phyloP scores from a whole-genome alignment of 768 basidiomycete genomes.

The Collybiopsis confluens region DNA sequence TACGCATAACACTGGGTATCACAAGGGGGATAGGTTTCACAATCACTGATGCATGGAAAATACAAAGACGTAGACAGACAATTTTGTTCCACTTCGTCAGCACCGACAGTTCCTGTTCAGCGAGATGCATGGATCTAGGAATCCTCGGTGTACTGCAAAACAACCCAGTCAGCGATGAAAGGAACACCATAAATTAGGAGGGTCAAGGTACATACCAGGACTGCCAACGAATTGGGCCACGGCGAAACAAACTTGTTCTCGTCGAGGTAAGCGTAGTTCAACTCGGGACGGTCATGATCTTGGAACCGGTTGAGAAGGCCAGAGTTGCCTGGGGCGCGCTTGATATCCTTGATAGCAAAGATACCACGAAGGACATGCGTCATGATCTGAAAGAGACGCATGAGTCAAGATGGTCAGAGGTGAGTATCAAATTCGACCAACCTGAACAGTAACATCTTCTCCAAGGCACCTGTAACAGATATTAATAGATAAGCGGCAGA shows the following conservation, averaged over 20 bases:
- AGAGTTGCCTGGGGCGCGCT: constrained; percentile 65
- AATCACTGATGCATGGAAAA: no score
- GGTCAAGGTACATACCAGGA: constrained; percentile 38
- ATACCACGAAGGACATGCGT: constrained; percentile 62
- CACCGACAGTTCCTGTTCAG: no score
- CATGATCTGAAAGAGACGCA: constrained; percentile 41
- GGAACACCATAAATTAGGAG: no score
- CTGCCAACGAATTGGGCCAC: constrained; percentile 65
- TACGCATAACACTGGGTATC: no score
- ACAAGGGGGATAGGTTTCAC: no score
- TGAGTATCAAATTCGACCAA: constrained; percentile 16
- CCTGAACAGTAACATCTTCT: constrained; percentile 52
- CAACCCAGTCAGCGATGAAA: no score
- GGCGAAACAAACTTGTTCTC: constrained; percentile 43
- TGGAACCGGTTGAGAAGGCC: constrained; percentile 61
- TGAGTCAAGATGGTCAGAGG: neutral
- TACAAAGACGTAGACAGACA: no score
- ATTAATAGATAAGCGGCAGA: neutral
- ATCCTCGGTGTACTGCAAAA: no score
- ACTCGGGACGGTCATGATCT: constrained; percentile 41
- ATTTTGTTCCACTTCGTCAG: no score
- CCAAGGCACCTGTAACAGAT: constrained; percentile 33
- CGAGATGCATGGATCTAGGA: no score
- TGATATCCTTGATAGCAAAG: constrained; percentile 51
- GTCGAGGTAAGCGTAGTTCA: constrained; percentile 55